Conservation (phyloP, 2,329 filamentous ascomycete genomes). For the Talaromyces verruculosus region DNA sequence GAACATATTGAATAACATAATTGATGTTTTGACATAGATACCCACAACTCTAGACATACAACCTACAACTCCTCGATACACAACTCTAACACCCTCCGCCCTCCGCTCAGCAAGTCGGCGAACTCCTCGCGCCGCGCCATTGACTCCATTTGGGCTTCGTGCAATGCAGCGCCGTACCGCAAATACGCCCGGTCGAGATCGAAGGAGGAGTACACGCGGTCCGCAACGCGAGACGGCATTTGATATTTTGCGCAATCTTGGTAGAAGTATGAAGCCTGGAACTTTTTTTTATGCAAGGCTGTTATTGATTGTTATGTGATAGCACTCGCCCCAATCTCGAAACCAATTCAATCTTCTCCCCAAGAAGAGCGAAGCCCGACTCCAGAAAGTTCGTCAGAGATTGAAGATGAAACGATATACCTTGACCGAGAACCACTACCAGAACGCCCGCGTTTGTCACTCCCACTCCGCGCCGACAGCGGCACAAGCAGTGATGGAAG, state of each 20-base stretch:
- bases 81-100: slow-evolving; percentile 34
- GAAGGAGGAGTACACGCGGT: slow-evolving; percentile 49
- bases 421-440: slow-evolving; percentile 50
- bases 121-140: slow-evolving; percentile 46
- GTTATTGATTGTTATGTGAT: slow-evolving; percentile 15
- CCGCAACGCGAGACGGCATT: slow-evolving; percentile 57
- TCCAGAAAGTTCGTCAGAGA: slow-evolving; percentile 20
- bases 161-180: slow-evolving; percentile 56
- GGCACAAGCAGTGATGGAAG: slow-evolving; percentile 47
- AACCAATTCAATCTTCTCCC: slow-evolving; percentile 50
- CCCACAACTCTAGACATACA: slow-evolving; percentile 11
- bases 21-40: background rate
- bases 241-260: slow-evolving; percentile 54
- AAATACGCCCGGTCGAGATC: slow-evolving; percentile 52
- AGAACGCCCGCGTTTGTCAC: slow-evolving; percentile 42
- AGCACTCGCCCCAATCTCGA: slow-evolving; percentile 53
- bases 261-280: slow-evolving; percentile 44
- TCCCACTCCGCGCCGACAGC: slow-evolving; percentile 49
- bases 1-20: background rate
- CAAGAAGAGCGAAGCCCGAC: slow-evolving; percentile 32
- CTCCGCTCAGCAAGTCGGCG: slow-evolving; percentile 36
- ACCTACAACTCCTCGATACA: slow-evolving; percentile 39
- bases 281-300: background rate
- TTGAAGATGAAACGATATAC: slow-evolving; percentile 45
- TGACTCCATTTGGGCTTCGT: slow-evolving; percentile 57